A percentile compares a stretch with the other conserved stretches of the same genome.
Conservation (phyloP, 768 basidiomycete species). For the Pilatotrama ljubarskyi region DNA sequence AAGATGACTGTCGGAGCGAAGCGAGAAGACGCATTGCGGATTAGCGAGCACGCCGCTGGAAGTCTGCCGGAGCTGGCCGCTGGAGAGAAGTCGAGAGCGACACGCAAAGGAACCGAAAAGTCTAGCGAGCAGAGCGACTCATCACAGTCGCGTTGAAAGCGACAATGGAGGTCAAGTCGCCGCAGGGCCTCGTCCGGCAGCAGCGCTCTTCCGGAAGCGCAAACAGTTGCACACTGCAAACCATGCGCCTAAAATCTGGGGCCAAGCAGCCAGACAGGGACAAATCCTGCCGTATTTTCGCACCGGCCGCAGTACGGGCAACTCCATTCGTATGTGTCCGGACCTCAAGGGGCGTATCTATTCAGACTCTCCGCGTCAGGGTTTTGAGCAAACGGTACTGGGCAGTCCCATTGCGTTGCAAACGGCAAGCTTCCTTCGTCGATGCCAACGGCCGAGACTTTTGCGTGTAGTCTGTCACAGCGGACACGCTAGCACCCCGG, state of each 20-base stretch:
- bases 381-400: constrained; percentile 4
- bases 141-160: constrained; percentile 8
- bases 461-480: not conserved
- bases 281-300: constrained; percentile 10
- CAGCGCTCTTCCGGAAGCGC: constrained; percentile 15
- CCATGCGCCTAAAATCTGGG: constrained; percentile 6
- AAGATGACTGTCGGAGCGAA: not conserved
- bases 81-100: not conserved
- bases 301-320: constrained; percentile 14
- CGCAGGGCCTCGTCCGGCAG: not conserved
- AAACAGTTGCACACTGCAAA: constrained; percentile 15
- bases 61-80: constrained; percentile 10
- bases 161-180: constrained; percentile 8
- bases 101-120: not conserved
- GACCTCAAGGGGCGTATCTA: constrained; percentile 1
- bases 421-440: not conserved
- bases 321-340: constrained; percentile 8
- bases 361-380: not conserved
- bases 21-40: constrained; percentile 6
- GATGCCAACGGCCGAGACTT: not conserved
- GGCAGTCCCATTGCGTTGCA: not conserved
- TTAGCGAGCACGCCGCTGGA: constrained; percentile 6
- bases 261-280: not conserved
- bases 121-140: constrained; percentile 2
- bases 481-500: not conserved